These are phyloP conservation scores for Melampsora larici-populina DNA, from an alignment of 1,284 basidiomycete genomes.

Conservation along the genomic window DNA sequence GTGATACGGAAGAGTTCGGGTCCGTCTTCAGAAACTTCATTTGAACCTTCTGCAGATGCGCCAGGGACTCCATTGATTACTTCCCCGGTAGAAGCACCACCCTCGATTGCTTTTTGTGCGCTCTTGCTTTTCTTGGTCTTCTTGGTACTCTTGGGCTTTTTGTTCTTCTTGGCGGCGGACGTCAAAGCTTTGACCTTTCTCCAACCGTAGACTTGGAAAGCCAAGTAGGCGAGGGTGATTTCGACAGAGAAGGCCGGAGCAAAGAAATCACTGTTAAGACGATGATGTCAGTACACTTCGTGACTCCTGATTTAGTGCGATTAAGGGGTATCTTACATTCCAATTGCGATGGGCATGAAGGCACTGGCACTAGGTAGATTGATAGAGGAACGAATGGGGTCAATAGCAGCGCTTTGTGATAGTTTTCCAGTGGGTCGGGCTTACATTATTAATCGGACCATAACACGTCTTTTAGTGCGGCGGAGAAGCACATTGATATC, in stretches of 20 bases:
- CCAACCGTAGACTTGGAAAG: constrained; percentile 40
- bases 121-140: not conserved
- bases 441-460: constrained; percentile 26
- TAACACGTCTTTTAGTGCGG: constrained; percentile 18
- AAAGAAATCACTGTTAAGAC: constrained; percentile 27
- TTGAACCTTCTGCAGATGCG: not conserved
- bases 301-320: not conserved
- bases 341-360: constrained; percentile 30
- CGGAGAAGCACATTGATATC: constrained; percentile 33
- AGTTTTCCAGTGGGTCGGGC: not conserved
- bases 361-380: constrained; percentile 1
- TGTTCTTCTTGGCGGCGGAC: not conserved
- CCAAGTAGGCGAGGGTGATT: constrained; percentile 38
- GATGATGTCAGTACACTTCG: not conserved
- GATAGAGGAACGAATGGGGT: not conserved
- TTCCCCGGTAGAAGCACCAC: not conserved
- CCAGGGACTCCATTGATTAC: constrained; percentile 6
- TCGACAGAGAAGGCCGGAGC: constrained; percentile 41
- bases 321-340: constrained; percentile 18
- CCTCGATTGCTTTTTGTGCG: not conserved
- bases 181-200: constrained; percentile 25
- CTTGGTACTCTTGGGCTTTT: not conserved
- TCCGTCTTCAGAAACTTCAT: not conserved
- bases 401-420: not conserved
- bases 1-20: not conserved